Evolutionary conservation across 805 yeast species (phyloP).

Genomic region (Starmerella gropengiesseri): DNA sequence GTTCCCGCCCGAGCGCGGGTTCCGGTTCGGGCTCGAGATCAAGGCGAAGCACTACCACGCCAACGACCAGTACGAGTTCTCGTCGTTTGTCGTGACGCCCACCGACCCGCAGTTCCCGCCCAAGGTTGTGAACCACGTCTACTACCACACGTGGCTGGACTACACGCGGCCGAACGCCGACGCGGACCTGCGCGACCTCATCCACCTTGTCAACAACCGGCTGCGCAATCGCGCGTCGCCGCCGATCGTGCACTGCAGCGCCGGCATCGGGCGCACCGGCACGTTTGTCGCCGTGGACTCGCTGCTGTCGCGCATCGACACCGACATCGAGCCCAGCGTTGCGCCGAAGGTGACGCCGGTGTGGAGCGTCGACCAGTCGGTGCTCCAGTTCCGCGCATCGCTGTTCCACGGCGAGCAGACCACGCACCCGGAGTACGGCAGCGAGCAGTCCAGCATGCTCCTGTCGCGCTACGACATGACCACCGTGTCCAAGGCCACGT

Average conservation of each 20-base stretch:
- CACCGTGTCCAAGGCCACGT: conserved; percentile 8
- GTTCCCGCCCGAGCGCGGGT: conserved; percentile 16
- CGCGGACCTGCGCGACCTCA: conserved; percentile 40
- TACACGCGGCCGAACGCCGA: conserved; percentile 46
- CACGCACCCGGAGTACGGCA: conserved; percentile 4
- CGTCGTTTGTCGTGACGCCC: conserved; percentile 20
- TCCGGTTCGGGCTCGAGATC: conserved; percentile 21
- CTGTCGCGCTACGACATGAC: conserved; percentile 20
- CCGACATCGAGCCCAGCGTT: conserved; percentile 18
- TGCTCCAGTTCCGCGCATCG: conserved; percentile 15
- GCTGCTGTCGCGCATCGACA: conserved; percentile 24
- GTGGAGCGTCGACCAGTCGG: conserved; percentile 18
- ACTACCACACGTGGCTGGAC: conserved; percentile 75
- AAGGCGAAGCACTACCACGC: conserved; percentile 16
- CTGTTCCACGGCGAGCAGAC: conserved; percentile 20
- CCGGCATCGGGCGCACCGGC: conserved; percentile 96
- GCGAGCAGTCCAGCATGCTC: conserved; percentile 6
- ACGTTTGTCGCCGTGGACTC: conserved; percentile 68
- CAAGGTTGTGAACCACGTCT: conserved; percentile 46
- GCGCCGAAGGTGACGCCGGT: conserved; percentile 20
- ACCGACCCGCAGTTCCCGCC: conserved; percentile 15
- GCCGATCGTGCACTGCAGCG: conserved; percentile 79
- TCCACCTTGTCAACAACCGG: conserved; percentile 40
- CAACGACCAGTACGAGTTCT: conserved; percentile 22
- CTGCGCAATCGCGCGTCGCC: conserved; percentile 41